Percentiles rank a stretch among this genome's conserved stretches.
These are phyloP conservation scores for Amniculicola lignicola DNA, from an alignment of 495 filamentous ascomycete species.

Conservation along the genomic window DNA sequence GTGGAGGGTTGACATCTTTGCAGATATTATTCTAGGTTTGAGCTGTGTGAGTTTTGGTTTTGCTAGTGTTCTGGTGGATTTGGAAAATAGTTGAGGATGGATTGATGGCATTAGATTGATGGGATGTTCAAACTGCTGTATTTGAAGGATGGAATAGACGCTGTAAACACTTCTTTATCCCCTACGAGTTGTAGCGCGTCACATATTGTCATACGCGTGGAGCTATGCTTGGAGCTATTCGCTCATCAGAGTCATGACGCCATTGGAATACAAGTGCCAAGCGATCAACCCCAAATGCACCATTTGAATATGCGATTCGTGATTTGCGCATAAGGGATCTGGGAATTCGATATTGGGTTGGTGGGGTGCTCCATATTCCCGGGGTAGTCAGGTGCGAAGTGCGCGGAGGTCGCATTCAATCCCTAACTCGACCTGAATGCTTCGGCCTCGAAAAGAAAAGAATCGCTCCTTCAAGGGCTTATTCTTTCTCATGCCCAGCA, in stretches of 20 bases:
- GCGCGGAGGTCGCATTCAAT: no score
- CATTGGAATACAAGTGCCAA: conserved; percentile 12
- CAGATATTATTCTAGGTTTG: neutral
- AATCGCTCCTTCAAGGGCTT: no score
- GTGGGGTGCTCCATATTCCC: neutral
- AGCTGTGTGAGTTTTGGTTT: conserved; percentile 8
- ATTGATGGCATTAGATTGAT: conserved; percentile 4
- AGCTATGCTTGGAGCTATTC: conserved; percentile 7
- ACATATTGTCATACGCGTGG: no score
- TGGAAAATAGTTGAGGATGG: conserved; percentile 1
- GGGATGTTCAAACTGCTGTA: no score
- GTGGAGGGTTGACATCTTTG: conserved; percentile 27
- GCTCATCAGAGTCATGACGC: conserved; percentile 26
- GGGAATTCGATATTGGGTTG: conserved; percentile 7
- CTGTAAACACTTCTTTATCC: no score
- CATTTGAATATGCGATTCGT: neutral
- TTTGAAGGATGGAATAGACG: no score
- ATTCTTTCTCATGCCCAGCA: conserved; percentile 64
- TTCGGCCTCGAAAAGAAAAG: no score
- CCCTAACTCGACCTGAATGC: no score
- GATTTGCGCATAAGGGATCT: no score
- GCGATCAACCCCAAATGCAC: conserved; percentile 1
- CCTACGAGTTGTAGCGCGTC: no score
- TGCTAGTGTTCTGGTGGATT: neutral
- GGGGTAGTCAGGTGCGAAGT: no score